phyloP scores from a whole-genome alignment of 441 rosid species.

The Eruca vesicaria region DNA sequence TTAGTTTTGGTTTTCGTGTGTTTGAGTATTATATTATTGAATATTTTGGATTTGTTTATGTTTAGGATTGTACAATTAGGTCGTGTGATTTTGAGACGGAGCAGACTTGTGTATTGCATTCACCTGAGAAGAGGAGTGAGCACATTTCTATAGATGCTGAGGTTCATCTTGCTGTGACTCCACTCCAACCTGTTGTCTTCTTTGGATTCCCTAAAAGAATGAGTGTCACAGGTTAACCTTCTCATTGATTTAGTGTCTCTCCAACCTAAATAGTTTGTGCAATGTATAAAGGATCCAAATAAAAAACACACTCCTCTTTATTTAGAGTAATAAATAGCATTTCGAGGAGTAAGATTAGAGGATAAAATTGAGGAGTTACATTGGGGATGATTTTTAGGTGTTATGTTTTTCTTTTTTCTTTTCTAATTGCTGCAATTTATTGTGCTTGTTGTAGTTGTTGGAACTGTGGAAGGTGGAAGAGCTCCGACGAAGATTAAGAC shows the following conservation, averaged over 20 bases:
- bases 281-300: too few relatives aligned
- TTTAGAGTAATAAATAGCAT: too few relatives aligned
- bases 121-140: conserved; percentile 91
- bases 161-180: conserved; percentile 97
- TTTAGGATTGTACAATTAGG: conserved; percentile 95
- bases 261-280: too few relatives aligned
- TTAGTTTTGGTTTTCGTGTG: background rate
- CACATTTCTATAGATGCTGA: conserved; percentile 75
- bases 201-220: conserved; percentile 91
- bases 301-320: too few relatives aligned
- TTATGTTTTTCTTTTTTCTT: too few relatives aligned
- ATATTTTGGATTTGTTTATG: background rate
- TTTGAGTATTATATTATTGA: background rate
- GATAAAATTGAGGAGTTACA: too few relatives aligned
- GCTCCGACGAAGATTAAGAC: conserved; percentile 96
- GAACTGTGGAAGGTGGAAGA: conserved; percentile 97
- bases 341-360: too few relatives aligned
- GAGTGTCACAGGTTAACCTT: conserved; percentile 90
- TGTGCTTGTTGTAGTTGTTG: conserved; percentile 70
- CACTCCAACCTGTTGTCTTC: conserved; percentile 95
- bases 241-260: too few relatives aligned
- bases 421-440: too few relatives aligned
- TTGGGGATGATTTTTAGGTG: too few relatives aligned
- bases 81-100: conserved; percentile 96
- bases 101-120: conserved; percentile 94